A percentile compares a stretch with the other conserved stretches of the same genome.
phyloP scores from a whole-genome alignment of 352 stramenopile genomes.

The Elongisporangium prolatum region DNA sequence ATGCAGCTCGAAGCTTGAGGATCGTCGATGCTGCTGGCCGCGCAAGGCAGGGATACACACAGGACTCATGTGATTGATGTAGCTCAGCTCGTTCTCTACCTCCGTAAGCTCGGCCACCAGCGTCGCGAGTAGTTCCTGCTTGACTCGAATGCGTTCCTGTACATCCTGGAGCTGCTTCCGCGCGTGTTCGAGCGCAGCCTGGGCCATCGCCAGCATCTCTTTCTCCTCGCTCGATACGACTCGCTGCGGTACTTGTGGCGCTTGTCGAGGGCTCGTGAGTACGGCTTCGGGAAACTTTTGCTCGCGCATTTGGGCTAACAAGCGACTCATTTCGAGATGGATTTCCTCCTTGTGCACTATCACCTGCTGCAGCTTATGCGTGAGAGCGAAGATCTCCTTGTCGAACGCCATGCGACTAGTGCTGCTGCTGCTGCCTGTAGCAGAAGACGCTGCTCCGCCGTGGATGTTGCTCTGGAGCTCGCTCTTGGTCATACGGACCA shows the following conservation, averaged over 20 bases:
- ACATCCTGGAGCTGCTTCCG: slow-evolving; percentile 40
- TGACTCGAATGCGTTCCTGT: slow-evolving; percentile 39
- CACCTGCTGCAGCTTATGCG: slow-evolving; percentile 64
- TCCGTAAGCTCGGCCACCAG: slow-evolving; percentile 56
- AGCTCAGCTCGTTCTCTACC: slow-evolving; percentile 45
- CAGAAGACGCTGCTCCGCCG: background rate
- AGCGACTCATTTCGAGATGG: slow-evolving; percentile 58
- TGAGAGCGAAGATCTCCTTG: slow-evolving; percentile 76
- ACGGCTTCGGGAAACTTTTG: slow-evolving; percentile 2
- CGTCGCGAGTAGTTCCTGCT: slow-evolving; percentile 40
- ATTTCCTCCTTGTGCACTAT: slow-evolving; percentile 79
- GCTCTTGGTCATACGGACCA: slow-evolving; percentile 70
- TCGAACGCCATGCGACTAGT: slow-evolving; percentile 38
- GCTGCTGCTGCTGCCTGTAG: background rate
- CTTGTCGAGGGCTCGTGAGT: background rate
- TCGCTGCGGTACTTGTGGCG: background rate
- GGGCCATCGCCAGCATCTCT: slow-evolving; percentile 27
- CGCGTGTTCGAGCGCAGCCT: slow-evolving; percentile 35
- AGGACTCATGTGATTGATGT: slow-evolving; percentile 34
- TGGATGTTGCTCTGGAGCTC: slow-evolving; percentile 44
- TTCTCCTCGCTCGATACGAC: slow-evolving; percentile 7
- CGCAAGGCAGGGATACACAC: background rate
- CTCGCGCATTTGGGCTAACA: slow-evolving; percentile 35
- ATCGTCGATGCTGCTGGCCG: background rate
- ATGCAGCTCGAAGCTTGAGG: slow-evolving; percentile 22